phyloP scores from a whole-genome alignment of 345 rosid species.

The Syzygium aqueum region DNA sequence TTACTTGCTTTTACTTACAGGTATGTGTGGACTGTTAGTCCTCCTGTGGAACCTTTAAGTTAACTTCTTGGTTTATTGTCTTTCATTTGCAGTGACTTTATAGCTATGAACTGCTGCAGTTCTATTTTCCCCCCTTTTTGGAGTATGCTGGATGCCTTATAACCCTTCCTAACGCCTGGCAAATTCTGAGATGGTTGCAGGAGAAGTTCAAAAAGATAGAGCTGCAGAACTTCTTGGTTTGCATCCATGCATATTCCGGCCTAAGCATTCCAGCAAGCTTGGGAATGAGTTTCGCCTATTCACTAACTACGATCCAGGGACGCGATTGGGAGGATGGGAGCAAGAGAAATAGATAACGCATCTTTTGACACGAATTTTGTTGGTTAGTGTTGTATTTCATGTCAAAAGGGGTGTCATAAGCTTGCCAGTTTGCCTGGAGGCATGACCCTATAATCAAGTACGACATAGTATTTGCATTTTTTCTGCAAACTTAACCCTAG shows the following conservation, averaged over 20 bases:
- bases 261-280: conserved; percentile 79
- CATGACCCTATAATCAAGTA: background rate
- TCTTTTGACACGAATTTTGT: background rate
- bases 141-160: background rate
- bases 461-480: background rate
- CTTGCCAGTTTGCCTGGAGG: background rate
- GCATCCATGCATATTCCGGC: conserved; percentile 66
- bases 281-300: conserved; percentile 80
- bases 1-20: conserved; percentile 80
- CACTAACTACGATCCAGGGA: conserved; percentile 77
- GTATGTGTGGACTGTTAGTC: conserved; percentile 18
- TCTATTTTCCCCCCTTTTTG: background rate
- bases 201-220: conserved; percentile 77
- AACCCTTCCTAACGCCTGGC: background rate
- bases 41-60: background rate
- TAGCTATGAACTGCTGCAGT: background rate
- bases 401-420: background rate
- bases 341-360: conserved; percentile 14
- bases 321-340: conserved; percentile 83
- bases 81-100: background rate
- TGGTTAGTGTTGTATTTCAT: background rate
- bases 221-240: conserved; percentile 73
- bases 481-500: background rate
- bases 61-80: background rate
- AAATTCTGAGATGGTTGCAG: conserved; percentile 20